Percentiles rank a stretch among this genome's conserved stretches.
Conservation (phyloP, 2,329 filamentous ascomycete species). For the Aspergillus viridinutans region DNA sequence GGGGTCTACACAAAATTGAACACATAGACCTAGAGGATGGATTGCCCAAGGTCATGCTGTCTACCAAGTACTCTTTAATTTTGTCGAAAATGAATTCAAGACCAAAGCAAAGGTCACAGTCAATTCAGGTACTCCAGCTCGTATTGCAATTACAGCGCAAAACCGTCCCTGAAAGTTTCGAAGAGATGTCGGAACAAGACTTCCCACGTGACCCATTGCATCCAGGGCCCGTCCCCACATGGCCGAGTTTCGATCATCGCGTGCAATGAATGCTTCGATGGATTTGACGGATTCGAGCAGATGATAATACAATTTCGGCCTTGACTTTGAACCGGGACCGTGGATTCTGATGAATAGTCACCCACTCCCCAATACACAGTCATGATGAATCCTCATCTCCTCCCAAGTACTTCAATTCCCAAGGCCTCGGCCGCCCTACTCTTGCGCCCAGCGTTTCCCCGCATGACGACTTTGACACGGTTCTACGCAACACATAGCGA, state of each 20-base stretch:
- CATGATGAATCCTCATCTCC: slow-evolving; percentile 10
- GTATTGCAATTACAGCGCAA: slow-evolving; percentile 17
- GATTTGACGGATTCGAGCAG: background rate
- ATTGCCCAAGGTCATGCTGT: background rate
- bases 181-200: slow-evolving; percentile 1
- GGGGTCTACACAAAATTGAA: background rate
- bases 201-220: slow-evolving; percentile 17
- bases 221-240: slow-evolving; percentile 11
- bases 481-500: slow-evolving; percentile 58
- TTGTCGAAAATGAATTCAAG: background rate
- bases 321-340: background rate
- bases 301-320: background rate
- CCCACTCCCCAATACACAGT: background rate
- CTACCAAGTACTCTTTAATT: background rate
- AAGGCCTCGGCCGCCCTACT: slow-evolving; percentile 15
- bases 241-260: background rate
- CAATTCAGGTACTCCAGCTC: background rate
- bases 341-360: background rate
- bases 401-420: slow-evolving; percentile 18
- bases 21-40: background rate
- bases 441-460: slow-evolving; percentile 37
- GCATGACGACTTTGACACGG: slow-evolving; percentile 32
- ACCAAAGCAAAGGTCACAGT: background rate
- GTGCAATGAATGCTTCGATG: background rate
- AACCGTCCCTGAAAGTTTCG: slow-evolving; percentile 15